Percentiles rank a stretch among this genome's conserved stretches.
These are phyloP conservation scores for Chlorella sorokiniana DNA, from an alignment of 139 green algal genomes.

Conservation along the genomic window DNA sequence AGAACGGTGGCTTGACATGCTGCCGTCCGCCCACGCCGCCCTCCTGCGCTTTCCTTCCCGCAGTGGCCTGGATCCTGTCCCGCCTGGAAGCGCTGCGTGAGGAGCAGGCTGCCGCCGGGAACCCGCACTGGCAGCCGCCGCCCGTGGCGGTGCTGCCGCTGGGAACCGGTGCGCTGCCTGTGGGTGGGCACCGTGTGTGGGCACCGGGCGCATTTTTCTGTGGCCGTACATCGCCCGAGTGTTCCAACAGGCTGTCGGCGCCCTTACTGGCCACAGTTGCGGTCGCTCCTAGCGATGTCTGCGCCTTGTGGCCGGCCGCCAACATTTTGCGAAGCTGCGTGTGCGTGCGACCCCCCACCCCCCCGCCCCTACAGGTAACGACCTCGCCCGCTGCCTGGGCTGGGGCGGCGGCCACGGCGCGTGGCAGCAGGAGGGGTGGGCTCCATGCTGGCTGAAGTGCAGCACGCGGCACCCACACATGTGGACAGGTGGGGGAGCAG, in stretches of 20 bases:
- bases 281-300: too few species aligned
- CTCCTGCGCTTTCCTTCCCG: neutral
- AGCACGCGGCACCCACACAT: constrained; percentile 48
- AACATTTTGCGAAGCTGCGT: too few species aligned
- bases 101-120: neutral
- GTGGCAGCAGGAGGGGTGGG: constrained; percentile 38
- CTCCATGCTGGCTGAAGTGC: constrained; percentile 65
- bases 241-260: too few species aligned
- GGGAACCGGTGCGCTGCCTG: constrained; percentile 58
- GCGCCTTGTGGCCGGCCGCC: too few species aligned
- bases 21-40: neutral
- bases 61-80: constrained; percentile 69
- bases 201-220: too few species aligned
- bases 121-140: constrained; percentile 49
- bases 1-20: too few species aligned
- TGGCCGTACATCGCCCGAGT: too few species aligned
- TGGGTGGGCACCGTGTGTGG: too few species aligned
- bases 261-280: too few species aligned
- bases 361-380: constrained; percentile 63
- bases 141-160: constrained; percentile 81
- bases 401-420: constrained; percentile 72
- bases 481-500: constrained; percentile 76
- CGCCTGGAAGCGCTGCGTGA: constrained; percentile 49
- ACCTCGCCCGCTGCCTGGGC: constrained; percentile 81
- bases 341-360: neutral